A percentile compares a stretch with the other conserved stretches of the same genome.
Conservation (phyloP, 129 eudicot species). For the Artemisia argyi region DNA sequence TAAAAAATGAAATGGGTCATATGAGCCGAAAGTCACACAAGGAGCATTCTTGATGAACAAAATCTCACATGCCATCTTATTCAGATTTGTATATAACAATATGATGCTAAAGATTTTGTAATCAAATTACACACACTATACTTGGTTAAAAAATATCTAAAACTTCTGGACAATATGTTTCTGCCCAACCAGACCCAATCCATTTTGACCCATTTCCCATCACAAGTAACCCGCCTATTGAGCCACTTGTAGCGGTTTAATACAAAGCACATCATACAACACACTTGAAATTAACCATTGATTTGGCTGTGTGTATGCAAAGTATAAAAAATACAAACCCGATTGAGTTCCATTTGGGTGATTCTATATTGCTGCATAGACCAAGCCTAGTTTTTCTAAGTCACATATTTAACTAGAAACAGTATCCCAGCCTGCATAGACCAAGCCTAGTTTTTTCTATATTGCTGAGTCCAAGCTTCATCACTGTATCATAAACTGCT, state of each 20-base stretch:
- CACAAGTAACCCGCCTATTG: neutral
- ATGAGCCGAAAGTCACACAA: neutral
- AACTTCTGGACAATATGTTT: neutral
- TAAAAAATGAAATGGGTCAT: neutral
- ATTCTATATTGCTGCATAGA: no score
- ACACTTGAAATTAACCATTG: neutral
- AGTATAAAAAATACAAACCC: neutral
- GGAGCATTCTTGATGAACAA: neutral
- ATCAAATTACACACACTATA: neutral
- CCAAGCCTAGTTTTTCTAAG: no score
- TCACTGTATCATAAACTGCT: neutral
- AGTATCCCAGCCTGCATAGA: conserved; percentile 32
- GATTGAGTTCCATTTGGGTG: neutral
- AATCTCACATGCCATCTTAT: neutral
- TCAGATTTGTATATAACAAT: neutral
- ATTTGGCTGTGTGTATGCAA: neutral
- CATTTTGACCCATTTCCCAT: neutral
- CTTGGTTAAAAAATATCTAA: neutral
- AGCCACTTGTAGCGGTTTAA: neutral
- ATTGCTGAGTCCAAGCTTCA: conserved; percentile 1
- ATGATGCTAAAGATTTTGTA: neutral
- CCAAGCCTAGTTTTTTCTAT: conserved; percentile 11
- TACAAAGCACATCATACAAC: neutral
- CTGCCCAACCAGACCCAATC: neutral
- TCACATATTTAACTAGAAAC: conserved; percentile 9